phyloP scores from a whole-genome alignment of 83 land plant genomes.

The Larix sibirica region DNA sequence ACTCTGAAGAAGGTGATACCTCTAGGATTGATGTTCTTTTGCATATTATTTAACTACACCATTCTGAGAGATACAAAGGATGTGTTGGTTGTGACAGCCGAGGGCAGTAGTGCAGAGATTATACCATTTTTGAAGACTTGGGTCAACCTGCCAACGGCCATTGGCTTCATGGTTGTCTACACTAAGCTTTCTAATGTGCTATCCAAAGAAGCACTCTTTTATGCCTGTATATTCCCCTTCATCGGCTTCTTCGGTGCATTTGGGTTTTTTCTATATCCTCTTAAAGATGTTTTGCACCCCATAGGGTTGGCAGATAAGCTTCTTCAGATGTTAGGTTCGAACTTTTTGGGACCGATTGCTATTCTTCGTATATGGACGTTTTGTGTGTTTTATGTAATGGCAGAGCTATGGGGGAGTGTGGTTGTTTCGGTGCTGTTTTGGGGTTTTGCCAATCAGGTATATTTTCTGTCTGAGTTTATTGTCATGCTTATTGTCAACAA shows the following conservation, averaged over 20 bases:
- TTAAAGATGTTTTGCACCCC: constrained; percentile 45
- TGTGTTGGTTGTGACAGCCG: constrained; percentile 60
- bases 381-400: constrained; percentile 54
- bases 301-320: constrained; percentile 40
- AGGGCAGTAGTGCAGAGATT: constrained; percentile 54
- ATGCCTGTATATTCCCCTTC: constrained; percentile 49
- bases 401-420: constrained; percentile 60
- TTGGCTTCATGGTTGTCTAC: constrained; percentile 54
- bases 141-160: constrained; percentile 61
- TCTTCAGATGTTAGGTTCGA: constrained; percentile 30
- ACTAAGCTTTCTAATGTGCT: constrained; percentile 51
- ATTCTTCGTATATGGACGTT: constrained; percentile 57
- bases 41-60: constrained; percentile 59
- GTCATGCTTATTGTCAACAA: not conserved
- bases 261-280: constrained; percentile 48
- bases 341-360: constrained; percentile 53
- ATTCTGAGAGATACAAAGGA: constrained; percentile 58
- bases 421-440: constrained; percentile 58
- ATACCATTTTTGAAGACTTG: constrained; percentile 58
- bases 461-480: not conserved
- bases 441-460: constrained; percentile 67
- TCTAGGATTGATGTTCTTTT: constrained; percentile 74
- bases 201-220: constrained; percentile 51
- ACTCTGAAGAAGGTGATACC: constrained; percentile 94
- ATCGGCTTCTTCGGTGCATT: constrained; percentile 51